A percentile compares a stretch with the other conserved stretches of the same genome.
phyloP scores from a whole-genome alignment of 257 asterid genomes.

The Solanum ahanhuiri region DNA sequence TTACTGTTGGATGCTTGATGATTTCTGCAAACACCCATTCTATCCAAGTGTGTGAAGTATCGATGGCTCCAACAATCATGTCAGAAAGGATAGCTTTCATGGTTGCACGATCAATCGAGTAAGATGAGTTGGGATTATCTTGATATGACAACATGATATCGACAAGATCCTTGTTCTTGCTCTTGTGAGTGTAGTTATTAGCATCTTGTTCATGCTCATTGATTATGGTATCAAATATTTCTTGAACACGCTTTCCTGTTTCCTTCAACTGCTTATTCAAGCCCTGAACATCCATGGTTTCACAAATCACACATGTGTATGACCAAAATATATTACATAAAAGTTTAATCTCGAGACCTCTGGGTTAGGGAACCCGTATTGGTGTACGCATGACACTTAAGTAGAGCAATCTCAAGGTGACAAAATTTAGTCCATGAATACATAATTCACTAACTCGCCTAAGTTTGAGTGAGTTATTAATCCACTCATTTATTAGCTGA shows the following conservation, averaged over 20 bases:
- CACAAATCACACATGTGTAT: background rate
- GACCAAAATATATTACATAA: background rate
- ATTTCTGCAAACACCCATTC: slow-evolving; percentile 5
- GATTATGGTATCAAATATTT: background rate
- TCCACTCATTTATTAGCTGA: background rate
- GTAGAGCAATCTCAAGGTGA: background rate
- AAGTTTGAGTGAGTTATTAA: too few relatives aligned
- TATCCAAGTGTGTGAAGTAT: slow-evolving; percentile 6
- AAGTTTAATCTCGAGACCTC: background rate
- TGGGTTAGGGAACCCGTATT: too few relatives aligned
- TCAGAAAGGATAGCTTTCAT: slow-evolving; percentile 3
- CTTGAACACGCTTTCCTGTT: background rate
- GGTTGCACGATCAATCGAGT: background rate
- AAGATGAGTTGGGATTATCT: background rate
- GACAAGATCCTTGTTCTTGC: background rate
- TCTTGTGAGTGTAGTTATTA: background rate
- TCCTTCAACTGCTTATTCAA: background rate
- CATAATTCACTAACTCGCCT: too few relatives aligned
- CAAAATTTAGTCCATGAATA: background rate
- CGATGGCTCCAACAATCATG: slow-evolving; percentile 3
- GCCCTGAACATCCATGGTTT: background rate
- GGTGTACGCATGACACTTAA: background rate
- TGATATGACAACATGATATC: background rate
- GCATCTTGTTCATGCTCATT: slow-evolving; percentile 7
- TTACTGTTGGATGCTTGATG: background rate